phyloP scores from a whole-genome alignment of 202 grass and related monocot species.

The Hordeum pubiflorum region DNA sequence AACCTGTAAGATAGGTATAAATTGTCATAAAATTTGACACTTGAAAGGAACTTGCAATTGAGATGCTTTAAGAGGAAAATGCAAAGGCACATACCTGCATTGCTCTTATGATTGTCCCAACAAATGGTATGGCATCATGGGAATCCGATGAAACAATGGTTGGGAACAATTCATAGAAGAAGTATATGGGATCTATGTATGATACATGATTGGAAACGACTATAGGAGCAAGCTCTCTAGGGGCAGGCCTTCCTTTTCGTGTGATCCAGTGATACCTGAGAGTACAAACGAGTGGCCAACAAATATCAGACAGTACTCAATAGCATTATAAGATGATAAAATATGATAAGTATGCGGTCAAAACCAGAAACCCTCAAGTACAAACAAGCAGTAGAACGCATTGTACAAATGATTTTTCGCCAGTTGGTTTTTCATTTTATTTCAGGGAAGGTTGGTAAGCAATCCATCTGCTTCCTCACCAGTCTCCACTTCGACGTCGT shows the following conservation, averaged over 20 bases:
- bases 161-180: conserved; percentile 92
- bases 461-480: neutral
- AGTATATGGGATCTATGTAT: conserved; percentile 89
- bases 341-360: neutral
- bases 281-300: neutral
- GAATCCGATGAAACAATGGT: conserved; percentile 97
- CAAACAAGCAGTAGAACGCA: neutral
- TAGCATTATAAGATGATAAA: conserved; percentile 14
- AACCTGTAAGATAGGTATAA: conserved; percentile 45
- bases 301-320: neutral
- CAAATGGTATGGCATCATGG: conserved; percentile 91
- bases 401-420: neutral
- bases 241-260: conserved; percentile 86
- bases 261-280: conserved; percentile 90
- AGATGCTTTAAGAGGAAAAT: conserved; percentile 9
- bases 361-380: neutral
- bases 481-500: neutral
- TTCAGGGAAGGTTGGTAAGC: neutral
- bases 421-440: neutral
- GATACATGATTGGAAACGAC: conserved; percentile 97
- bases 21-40: conserved; percentile 11
- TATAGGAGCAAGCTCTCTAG: conserved; percentile 81
- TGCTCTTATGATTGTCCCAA: conserved; percentile 91
- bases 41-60: neutral
- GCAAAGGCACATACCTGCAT: conserved; percentile 62